phyloP scores from a whole-genome alignment of 805 yeast species.

The Candida manassasensis region DNA sequence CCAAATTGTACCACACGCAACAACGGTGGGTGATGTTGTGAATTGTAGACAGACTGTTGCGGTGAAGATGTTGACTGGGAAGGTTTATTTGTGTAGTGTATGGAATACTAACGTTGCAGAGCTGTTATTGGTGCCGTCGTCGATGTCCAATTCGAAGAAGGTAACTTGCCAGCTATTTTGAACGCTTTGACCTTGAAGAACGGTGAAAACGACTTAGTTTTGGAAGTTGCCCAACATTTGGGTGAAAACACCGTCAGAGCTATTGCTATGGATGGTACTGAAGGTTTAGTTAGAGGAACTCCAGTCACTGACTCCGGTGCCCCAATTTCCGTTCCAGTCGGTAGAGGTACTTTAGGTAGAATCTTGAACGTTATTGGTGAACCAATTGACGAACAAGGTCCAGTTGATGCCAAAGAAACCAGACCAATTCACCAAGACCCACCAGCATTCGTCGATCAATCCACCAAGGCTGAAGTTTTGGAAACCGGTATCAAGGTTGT shows the following conservation, averaged over 20 bases:
- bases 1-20: too few species aligned
- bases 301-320: constrained; percentile 91
- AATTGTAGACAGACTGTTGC: too few species aligned
- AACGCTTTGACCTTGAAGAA: constrained; percentile 91
- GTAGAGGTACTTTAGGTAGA: constrained; percentile 98
- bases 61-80: too few species aligned
- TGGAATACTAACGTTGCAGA: constrained; percentile 51
- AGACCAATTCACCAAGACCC: constrained; percentile 99
- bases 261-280: constrained; percentile 99
- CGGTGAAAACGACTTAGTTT: constrained; percentile 74
- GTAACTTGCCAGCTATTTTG: constrained; percentile 93
- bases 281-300: constrained; percentile 98
- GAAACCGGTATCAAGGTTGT: constrained; percentile 99
- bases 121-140: constrained; percentile 99
- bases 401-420: constrained; percentile 85
- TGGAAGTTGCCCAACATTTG: constrained; percentile 99
- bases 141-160: constrained; percentile 98
- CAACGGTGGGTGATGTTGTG: too few species aligned
- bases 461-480: constrained; percentile 95
- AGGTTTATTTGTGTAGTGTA: neutral
- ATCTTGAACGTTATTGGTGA: constrained; percentile 98
- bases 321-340: constrained; percentile 98
- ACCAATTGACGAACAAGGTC: constrained; percentile 99
- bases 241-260: constrained; percentile 99
- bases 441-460: constrained; percentile 93